These are phyloP conservation scores for Aspergillus brunneoviolaceus DNA, from an alignment of 2,329 filamentous ascomycete genomes.

Conservation along the genomic window DNA sequence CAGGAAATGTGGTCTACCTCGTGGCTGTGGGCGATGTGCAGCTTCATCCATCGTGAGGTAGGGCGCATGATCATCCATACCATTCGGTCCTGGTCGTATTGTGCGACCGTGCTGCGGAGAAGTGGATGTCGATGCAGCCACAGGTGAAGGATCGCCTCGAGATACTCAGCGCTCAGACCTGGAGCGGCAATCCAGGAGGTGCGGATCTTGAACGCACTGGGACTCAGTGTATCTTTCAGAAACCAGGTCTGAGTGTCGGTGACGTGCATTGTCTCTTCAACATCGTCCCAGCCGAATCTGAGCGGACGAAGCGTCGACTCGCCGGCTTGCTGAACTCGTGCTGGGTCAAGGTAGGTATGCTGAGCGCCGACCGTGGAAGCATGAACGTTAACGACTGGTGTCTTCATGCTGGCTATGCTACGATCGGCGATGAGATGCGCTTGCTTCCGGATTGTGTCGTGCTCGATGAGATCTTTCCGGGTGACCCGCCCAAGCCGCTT, in stretches of 20 bases:
- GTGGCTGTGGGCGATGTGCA: not conserved
- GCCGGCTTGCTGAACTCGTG: not conserved
- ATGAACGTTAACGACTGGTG: not conserved
- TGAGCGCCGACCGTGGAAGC: not conserved
- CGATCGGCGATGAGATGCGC: not conserved
- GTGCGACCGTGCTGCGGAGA: not conserved
- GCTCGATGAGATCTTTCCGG: not conserved
- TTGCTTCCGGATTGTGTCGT: slow-evolving; percentile 4
- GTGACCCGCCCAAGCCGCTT: not conserved
- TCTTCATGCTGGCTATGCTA: too few species aligned
- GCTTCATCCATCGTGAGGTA: not conserved
- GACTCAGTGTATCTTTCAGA: not conserved
- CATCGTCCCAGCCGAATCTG: not conserved
- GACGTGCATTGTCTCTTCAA: not conserved
- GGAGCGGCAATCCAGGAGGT: not conserved
- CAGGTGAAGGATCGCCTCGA: not conserved
- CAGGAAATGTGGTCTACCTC: not conserved
- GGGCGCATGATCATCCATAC: slow-evolving; percentile 1
- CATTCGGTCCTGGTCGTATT: not conserved
- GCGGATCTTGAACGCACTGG: not conserved
- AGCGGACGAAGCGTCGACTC: not conserved
- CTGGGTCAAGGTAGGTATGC: not conserved
- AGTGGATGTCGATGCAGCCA: slow-evolving; percentile 2
- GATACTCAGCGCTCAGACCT: not conserved
- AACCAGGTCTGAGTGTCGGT: slow-evolving; percentile 1